Conservation (phyloP, 139 green algal species). For the Chlorella sp. region DNA sequence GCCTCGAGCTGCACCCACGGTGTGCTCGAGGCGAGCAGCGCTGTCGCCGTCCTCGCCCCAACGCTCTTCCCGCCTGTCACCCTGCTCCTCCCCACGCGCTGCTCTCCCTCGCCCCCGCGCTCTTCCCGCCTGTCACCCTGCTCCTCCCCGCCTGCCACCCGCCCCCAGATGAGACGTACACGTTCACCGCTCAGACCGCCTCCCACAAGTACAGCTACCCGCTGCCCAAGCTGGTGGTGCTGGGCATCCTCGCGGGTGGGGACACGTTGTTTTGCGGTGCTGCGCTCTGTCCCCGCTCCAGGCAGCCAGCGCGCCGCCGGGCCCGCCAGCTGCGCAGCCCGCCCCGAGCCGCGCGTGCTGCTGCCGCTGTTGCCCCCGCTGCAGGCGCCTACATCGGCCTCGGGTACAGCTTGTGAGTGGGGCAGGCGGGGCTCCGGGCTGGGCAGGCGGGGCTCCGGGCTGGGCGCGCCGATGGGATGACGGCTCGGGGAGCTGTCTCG, state of each 20-base stretch:
- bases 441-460: no score
- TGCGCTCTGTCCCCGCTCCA: no score
- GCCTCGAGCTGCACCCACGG: neutral
- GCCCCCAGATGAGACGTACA: conserved; percentile 12
- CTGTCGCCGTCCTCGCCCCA: neutral
- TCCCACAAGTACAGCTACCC: conserved; percentile 3
- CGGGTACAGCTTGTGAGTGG: conserved; percentile 8
- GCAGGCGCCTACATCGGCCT: conserved; percentile 19
- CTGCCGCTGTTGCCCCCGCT: neutral
- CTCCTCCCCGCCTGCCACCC: no score
- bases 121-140: neutral
- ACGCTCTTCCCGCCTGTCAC: neutral
- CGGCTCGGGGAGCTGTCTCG: no score
- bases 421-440: no score
- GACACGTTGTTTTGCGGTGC: no score
- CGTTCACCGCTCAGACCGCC: neutral
- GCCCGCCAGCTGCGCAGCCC: no score
- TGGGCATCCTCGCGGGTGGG: conserved; percentile 1
- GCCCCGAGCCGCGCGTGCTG: no score
- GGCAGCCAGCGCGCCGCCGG: no score
- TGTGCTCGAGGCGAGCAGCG: neutral
- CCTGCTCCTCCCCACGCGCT: no score
- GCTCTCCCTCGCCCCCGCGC: neutral
- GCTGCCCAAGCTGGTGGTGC: neutral
- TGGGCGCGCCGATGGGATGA: no score